Evolutionary conservation across 176 grass and related monocot genomes (phyloP).

Genomic region (Metroxylon sagu): DNA sequence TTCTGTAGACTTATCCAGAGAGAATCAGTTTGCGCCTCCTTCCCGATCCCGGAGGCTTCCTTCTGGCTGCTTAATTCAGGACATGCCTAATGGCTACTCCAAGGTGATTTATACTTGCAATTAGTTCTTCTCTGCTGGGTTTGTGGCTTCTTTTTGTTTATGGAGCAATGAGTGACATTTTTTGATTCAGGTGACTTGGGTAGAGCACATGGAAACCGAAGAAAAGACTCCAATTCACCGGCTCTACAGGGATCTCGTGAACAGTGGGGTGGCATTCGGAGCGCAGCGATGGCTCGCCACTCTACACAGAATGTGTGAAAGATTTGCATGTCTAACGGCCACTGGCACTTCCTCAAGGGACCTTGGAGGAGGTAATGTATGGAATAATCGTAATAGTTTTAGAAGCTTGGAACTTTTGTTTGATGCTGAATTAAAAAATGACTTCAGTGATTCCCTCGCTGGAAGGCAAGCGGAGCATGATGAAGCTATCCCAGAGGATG

Average conservation of each 20-base stretch:
- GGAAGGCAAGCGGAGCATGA: conserved; percentile 76
- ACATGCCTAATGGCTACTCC: conserved; percentile 82
- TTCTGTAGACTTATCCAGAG: conserved; percentile 50
- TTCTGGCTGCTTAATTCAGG: conserved; percentile 80
- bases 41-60: conserved; percentile 51
- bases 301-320: conserved; percentile 75
- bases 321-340: conserved; percentile 41
- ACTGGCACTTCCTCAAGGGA: conserved; percentile 39
- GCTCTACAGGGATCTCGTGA: conserved; percentile 61
- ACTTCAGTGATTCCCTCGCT: conserved; percentile 44
- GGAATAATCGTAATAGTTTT: too few species aligned
- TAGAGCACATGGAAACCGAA: conserved; percentile 81
- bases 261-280: conserved; percentile 75
- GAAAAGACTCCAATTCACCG: conserved; percentile 42
- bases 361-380: conserved; percentile 21
- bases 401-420: too few species aligned
- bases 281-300: conserved; percentile 63
- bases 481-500: conserved; percentile 97
- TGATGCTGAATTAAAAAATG: too few species aligned
- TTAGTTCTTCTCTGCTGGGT: background rate
- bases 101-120: conserved; percentile 28
- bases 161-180: background rate
- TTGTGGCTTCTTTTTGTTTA: too few species aligned
- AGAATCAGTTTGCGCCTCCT: conserved; percentile 35
- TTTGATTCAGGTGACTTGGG: conserved; percentile 66